Conservation (phyloP, 371 early-diverging fungal genomes). For the Syncephalastrum sp. region DNA sequence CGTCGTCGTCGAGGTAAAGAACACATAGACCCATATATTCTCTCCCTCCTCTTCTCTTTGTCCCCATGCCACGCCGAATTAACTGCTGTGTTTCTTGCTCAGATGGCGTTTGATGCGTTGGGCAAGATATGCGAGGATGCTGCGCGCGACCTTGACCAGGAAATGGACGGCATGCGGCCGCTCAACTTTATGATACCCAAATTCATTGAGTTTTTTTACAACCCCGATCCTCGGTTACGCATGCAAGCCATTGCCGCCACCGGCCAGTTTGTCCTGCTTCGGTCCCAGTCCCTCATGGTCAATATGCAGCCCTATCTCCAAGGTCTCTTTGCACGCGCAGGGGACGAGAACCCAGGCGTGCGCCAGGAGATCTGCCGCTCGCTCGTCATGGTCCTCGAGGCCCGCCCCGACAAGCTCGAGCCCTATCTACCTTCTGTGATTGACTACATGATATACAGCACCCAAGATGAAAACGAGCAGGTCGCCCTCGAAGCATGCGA, state of each 20-base stretch:
- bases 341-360: slow-evolving; percentile 69
- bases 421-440: slow-evolving; percentile 79
- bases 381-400: slow-evolving; percentile 83
- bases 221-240: slow-evolving; percentile 68
- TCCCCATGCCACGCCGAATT: no score
- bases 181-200: slow-evolving; percentile 79
- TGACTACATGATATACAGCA: slow-evolving; percentile 90
- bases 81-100: slow-evolving; percentile 5
- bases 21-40: not conserved
- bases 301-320: slow-evolving; percentile 69
- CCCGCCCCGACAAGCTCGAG: slow-evolving; percentile 71
- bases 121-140: slow-evolving; percentile 93
- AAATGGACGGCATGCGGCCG: slow-evolving; percentile 65
- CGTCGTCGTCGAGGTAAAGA: slow-evolving; percentile 72
- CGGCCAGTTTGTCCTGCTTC: slow-evolving; percentile 74
- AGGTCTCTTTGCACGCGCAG: slow-evolving; percentile 75
- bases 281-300: slow-evolving; percentile 60
- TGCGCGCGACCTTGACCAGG: slow-evolving; percentile 69
- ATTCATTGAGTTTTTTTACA: slow-evolving; percentile 73
- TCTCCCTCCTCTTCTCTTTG: no score
- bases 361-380: slow-evolving; percentile 88
- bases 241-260: slow-evolving; percentile 74
- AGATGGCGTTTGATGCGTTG: slow-evolving; percentile 84
- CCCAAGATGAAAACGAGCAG: slow-evolving; percentile 71
- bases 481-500: slow-evolving; percentile 95